A percentile compares a stretch with the other conserved stretches of the same genome.
Conservation (phyloP, 1,284 basidiomycete species). For the Leccinum cinnamomeum region DNA sequence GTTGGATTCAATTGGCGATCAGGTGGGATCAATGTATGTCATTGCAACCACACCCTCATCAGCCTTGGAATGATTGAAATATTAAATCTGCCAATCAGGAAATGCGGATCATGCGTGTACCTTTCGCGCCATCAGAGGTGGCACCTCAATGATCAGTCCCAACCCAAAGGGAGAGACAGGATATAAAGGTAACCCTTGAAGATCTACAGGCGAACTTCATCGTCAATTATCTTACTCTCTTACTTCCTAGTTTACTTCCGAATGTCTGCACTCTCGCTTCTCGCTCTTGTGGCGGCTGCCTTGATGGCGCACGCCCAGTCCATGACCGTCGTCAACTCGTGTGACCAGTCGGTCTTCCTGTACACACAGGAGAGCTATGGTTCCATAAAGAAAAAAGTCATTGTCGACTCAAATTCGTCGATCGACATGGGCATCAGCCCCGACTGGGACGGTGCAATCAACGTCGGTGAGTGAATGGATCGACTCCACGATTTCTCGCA, state of each 20-base stretch:
- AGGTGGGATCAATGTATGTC: background rate
- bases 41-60: background rate
- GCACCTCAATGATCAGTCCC: background rate
- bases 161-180: background rate
- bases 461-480: conserved; percentile 17
- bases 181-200: background rate
- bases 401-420: conserved; percentile 2
- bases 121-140: background rate
- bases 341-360: conserved; percentile 23
- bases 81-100: background rate
- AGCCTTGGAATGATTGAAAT: background rate
- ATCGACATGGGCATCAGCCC: conserved; percentile 23
- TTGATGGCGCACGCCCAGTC: conserved; percentile 3
- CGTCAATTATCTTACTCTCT: background rate
- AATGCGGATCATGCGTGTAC: background rate
- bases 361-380: conserved; percentile 24
- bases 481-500: background rate
- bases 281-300: conserved; percentile 13
- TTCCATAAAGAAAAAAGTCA: conserved; percentile 18
- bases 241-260: background rate
- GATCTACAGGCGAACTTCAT: background rate
- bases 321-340: conserved; percentile 8
- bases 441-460: conserved; percentile 28
- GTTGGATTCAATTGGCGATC: background rate
- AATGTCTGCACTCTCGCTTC: conserved; percentile 12